These are phyloP conservation scores for Cutaneotrichosporon cutaneum DNA, from an alignment of 1,284 basidiomycete genomes.

Conservation along the genomic window DNA sequence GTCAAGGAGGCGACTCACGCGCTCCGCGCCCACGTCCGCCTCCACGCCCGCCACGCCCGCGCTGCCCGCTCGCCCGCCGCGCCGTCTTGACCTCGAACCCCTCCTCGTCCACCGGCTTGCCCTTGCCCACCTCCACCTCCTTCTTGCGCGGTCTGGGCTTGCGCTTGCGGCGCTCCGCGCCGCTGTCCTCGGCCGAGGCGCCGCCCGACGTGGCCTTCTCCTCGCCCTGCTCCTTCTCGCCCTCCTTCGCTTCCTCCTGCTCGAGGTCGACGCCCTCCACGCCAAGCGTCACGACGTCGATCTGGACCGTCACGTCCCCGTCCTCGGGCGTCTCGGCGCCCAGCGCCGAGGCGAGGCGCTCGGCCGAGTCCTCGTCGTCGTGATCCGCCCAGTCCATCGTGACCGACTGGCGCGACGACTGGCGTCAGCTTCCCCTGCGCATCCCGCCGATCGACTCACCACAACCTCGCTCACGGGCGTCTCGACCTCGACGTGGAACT, in stretches of 20 bases:
- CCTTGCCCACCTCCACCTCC: constrained; percentile 13
- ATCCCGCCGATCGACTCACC: constrained; percentile 2
- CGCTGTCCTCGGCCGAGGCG: neutral
- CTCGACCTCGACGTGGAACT: constrained; percentile 32
- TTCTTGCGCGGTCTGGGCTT: constrained; percentile 9
- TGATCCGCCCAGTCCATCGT: constrained; percentile 36
- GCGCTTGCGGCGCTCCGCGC: constrained; percentile 10
- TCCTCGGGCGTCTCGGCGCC: neutral
- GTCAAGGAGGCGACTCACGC: constrained; percentile 13
- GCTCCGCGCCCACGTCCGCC: constrained; percentile 11
- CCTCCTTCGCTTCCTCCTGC: too few relatives aligned
- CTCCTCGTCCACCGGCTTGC: constrained; percentile 36
- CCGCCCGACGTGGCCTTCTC: too few relatives aligned
- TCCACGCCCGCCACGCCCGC: constrained; percentile 14
- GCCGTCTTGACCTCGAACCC: constrained; percentile 43
- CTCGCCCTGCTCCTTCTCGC: too few relatives aligned
- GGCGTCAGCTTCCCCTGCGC: neutral
- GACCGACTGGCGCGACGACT: constrained; percentile 12
- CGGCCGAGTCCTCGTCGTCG: constrained; percentile 24
- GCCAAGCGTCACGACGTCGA: neutral
- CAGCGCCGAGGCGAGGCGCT: constrained; percentile 4
- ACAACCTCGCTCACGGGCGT: constrained; percentile 13
- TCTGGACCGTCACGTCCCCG: neutral
- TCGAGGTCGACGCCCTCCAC: neutral
- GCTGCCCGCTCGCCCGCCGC: constrained; percentile 17